A percentile compares a stretch with the other conserved stretches of the same genome.
These are phyloP conservation scores for Phytophthora megakarya DNA, from an alignment of 352 stramenopile genomes.

Conservation along the genomic window DNA sequence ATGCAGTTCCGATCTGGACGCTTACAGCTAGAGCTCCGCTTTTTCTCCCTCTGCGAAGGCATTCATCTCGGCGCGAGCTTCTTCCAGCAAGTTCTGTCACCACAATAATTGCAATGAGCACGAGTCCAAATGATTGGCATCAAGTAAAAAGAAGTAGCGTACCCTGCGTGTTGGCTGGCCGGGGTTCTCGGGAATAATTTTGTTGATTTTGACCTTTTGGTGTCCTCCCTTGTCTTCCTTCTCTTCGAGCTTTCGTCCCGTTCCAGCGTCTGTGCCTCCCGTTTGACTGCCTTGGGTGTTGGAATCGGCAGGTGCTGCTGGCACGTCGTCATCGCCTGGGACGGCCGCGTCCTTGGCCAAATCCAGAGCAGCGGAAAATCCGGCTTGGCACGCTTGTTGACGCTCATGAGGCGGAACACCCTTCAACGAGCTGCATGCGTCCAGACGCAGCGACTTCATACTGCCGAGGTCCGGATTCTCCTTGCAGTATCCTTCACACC, in stretches of 20 bases:
- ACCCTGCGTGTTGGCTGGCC: slow-evolving; percentile 36
- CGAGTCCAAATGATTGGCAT: not conserved
- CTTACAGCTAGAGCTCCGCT: slow-evolving; percentile 35
- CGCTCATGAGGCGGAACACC: slow-evolving; percentile 44
- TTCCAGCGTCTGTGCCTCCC: slow-evolving; percentile 12
- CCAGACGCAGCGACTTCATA: slow-evolving; percentile 48
- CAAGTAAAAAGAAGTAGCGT: slow-evolving; percentile 9
- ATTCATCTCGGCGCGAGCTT: slow-evolving; percentile 42
- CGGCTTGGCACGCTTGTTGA: slow-evolving; percentile 47
- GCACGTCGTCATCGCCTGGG: not conserved
- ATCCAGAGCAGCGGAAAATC: slow-evolving; percentile 46
- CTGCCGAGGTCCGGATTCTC: slow-evolving; percentile 19
- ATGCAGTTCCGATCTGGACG: not conserved
- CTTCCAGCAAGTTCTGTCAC: slow-evolving; percentile 47
- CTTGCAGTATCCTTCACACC: slow-evolving; percentile 47
- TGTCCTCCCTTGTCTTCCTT: too few species aligned
- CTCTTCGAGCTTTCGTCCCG: not conserved
- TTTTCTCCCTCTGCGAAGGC: slow-evolving; percentile 33
- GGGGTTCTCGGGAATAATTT: slow-evolving; percentile 27
- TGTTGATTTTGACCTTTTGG: slow-evolving; percentile 48
- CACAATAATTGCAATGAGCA: slow-evolving; percentile 9
- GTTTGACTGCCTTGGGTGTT: slow-evolving; percentile 20
- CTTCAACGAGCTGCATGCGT: slow-evolving; percentile 49
- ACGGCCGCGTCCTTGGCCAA: slow-evolving; percentile 35
- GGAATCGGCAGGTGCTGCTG: not conserved